phyloP scores from a whole-genome alignment of 2,329 filamentous ascomycete genomes.

The Ceratocystis cacaofunesta region DNA sequence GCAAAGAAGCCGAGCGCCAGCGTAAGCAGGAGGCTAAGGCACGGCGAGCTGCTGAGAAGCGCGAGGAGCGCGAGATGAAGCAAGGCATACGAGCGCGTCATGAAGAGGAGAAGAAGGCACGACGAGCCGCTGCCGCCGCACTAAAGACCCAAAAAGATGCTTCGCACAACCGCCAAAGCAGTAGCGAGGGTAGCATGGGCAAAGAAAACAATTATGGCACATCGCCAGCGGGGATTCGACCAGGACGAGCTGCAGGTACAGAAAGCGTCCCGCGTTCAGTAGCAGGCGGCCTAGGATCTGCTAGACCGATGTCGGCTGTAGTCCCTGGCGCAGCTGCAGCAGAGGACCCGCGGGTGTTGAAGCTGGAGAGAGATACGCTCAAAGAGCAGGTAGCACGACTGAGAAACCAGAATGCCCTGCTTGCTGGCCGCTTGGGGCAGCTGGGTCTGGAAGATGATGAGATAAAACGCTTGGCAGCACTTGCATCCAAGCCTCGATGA shows the following conservation, averaged over 20 bases:
- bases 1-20: constrained; percentile 9
- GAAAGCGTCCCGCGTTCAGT: neutral
- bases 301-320: neutral
- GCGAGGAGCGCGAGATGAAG: constrained; percentile 33
- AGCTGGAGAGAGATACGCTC: constrained; percentile 33
- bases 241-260: neutral
- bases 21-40: constrained; percentile 32
- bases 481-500: neutral
- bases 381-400: constrained; percentile 39
- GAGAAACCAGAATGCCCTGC: constrained; percentile 44
- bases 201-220: constrained; percentile 4
- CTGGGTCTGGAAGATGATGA: constrained; percentile 21
- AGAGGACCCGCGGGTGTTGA: neutral
- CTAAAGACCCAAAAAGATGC: constrained; percentile 35
- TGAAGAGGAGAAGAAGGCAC: constrained; percentile 41
- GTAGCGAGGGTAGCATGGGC: constrained; percentile 20
- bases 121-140: constrained; percentile 30
- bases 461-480: constrained; percentile 3
- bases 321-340: neutral
- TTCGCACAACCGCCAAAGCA: constrained; percentile 45
- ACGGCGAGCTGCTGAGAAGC: constrained; percentile 32
- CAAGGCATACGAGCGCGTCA: constrained; percentile 40
- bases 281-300: neutral
- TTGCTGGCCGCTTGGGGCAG: constrained; percentile 40
- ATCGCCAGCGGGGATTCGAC: neutral